These are phyloP conservation scores for Xylaria sp. DNA, from an alignment of 495 filamentous ascomycete genomes.

Conservation along the genomic window DNA sequence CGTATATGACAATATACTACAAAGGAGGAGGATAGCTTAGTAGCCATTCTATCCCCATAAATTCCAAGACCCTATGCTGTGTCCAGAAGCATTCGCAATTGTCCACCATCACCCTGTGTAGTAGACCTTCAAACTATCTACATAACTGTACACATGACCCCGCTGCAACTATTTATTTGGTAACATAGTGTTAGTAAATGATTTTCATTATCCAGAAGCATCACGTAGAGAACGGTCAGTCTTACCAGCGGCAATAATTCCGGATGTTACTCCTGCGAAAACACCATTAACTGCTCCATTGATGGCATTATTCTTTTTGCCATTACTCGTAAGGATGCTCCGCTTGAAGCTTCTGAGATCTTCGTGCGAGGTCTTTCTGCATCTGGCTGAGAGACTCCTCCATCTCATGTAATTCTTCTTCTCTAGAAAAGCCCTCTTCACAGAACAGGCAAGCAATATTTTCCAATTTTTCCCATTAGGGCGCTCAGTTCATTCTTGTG, in stretches of 20 bases:
- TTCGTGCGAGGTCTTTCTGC: background rate
- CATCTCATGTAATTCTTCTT: background rate
- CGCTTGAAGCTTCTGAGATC: background rate
- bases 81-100: too few relatives aligned
- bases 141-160: background rate
- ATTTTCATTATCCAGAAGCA: background rate
- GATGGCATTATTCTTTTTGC: background rate
- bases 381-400: background rate
- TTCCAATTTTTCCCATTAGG: background rate
- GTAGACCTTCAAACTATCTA: background rate
- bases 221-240: background rate
- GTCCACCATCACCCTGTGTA: too few relatives aligned
- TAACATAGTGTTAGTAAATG: background rate
- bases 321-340: background rate
- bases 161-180: background rate
- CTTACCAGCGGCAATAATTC: background rate
- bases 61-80: too few relatives aligned
- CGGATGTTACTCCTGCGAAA: background rate
- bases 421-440: background rate
- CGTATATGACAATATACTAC: too few relatives aligned
- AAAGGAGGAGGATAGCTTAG: too few relatives aligned
- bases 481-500: background rate
- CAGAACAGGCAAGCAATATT: background rate
- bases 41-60: too few relatives aligned
- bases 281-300: background rate